Evolutionary conservation across 192 early-diverging fungal genomes (phyloP).

Genomic region (Bifiguratus adelaidae): DNA sequence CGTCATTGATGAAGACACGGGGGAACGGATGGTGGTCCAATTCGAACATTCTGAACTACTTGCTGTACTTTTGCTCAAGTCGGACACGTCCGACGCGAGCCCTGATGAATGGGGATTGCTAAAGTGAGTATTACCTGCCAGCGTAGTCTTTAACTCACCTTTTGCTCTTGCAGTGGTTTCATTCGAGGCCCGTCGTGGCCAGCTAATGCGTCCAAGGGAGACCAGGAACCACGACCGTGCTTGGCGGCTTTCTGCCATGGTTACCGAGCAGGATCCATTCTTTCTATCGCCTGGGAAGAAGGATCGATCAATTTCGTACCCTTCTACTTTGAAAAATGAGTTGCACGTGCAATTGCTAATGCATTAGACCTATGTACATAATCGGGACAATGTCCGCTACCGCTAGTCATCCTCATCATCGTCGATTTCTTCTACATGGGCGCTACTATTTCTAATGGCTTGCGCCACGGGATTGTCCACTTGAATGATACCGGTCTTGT

Average conservation of each 20-base stretch:
- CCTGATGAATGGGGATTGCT: slow-evolving; percentile 17
- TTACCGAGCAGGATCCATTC: slow-evolving; percentile 7
- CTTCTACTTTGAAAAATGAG: neutral
- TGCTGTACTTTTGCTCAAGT: slow-evolving; percentile 23
- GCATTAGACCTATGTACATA: no score
- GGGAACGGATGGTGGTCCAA: slow-evolving; percentile 36
- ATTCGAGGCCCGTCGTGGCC: slow-evolving; percentile 20
- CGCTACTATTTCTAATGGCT: slow-evolving; percentile 32
- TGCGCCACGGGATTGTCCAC: slow-evolving; percentile 59
- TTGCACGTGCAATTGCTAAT: no score
- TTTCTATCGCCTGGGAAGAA: slow-evolving; percentile 15
- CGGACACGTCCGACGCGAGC: no score
- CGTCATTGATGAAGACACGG: slow-evolving; percentile 30
- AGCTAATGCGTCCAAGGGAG: neutral
- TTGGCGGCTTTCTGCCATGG: slow-evolving; percentile 3
- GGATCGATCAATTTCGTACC: slow-evolving; percentile 10
- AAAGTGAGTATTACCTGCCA: neutral
- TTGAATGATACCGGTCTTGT: slow-evolving; percentile 85
- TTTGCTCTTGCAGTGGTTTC: slow-evolving; percentile 22
- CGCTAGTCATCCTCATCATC: slow-evolving; percentile 1
- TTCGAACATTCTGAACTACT: slow-evolving; percentile 36
- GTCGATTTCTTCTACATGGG: slow-evolving; percentile 11
- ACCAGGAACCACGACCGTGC: slow-evolving; percentile 1
- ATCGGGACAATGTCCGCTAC: no score
- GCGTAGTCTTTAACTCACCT: neutral